Evolutionary conservation across 208 protist genomes (phyloP).

Genomic region (Trichomonas tenax): DNA sequence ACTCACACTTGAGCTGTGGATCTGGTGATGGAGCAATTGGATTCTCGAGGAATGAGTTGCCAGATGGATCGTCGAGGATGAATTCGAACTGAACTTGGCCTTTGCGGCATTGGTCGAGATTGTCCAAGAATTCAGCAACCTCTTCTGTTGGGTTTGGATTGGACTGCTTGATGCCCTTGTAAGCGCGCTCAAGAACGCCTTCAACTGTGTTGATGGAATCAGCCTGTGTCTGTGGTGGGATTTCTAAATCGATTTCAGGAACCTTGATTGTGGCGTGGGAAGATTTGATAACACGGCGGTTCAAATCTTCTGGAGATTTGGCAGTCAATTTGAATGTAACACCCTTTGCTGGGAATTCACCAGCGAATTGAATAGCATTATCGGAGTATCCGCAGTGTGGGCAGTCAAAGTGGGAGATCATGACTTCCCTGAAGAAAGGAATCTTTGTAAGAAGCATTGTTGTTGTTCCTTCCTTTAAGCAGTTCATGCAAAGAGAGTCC

Average conservation of each 20-base stretch:
- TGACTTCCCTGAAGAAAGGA: conserved; percentile 15
- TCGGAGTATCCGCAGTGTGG: neutral
- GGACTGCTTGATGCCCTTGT: neutral
- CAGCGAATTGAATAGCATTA: neutral
- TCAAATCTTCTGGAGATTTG: conserved; percentile 16
- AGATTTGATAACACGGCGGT: neutral
- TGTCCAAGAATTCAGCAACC: neutral
- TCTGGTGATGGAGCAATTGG: neutral
- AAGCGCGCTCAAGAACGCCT: neutral
- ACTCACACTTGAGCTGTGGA: neutral
- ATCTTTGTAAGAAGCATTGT: neutral
- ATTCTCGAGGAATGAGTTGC: neutral
- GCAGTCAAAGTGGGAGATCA: conserved; percentile 1
- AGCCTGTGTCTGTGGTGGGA: neutral
- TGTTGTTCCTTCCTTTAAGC: neutral
- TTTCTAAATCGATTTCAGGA: neutral
- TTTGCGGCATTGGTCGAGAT: neutral
- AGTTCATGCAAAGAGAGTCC: conserved; percentile 19
- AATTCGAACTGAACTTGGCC: neutral
- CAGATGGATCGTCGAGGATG: conserved; percentile 11
- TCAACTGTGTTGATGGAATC: neutral
- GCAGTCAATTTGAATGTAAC: neutral
- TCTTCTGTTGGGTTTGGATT: neutral
- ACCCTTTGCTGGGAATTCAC: conserved; percentile 5
- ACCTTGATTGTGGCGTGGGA: neutral